Evolutionary conservation across 176 grass and related monocot species (phyloP), one percentile per base, ranked within the genome.

Genomic region (Bromus sterilis): DNA sequence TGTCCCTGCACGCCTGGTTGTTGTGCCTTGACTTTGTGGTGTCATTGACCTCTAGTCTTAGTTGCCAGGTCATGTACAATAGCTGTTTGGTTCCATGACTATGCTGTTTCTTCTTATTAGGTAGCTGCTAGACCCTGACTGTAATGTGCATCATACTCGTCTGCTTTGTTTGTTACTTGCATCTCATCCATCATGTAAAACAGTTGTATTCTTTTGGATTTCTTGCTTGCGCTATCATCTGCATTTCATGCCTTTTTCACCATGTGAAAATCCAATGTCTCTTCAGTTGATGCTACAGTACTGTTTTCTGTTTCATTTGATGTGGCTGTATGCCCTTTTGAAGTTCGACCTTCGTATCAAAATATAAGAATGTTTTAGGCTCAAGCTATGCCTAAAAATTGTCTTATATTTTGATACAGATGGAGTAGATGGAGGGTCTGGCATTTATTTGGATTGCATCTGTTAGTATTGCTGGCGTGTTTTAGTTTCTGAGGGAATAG

Each of bases 11-110:
- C 61, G 79, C 41, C 68, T 73, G 42, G 70, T 73, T 73, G 83
- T 79, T 86, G 83, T 90, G 83, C 66, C 66, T 89, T 60, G 74
- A 86, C 88, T 83, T 83, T 71, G 21, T 28, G 56, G 59, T 86
- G 70, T 80, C 21, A 21, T 53, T 82, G 78, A 74, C 48, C 61
- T 83, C 74, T 90, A 86, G 88, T 74, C 46, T 20, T 86, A 90
- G 83, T 83, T 66, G 75, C 74, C 58, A n/a, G 79, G 74, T 86
- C 79, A 86, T 94, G 92, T 94, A 89, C 92, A 82, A 91, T 91
- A 89, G 77, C 81, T 82, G 46, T 73, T 74, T 24, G 39, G 48
- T 80, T 76, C 74, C 85, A 89, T 53, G 49, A 80, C 55, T 56
- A 28, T 61, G 75, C 81, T 72, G 75, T 83, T 72, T n/a, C 65